These are phyloP conservation scores for Starmerella floricola DNA, from an alignment of 805 yeast genomes.

Conservation along the genomic window DNA sequence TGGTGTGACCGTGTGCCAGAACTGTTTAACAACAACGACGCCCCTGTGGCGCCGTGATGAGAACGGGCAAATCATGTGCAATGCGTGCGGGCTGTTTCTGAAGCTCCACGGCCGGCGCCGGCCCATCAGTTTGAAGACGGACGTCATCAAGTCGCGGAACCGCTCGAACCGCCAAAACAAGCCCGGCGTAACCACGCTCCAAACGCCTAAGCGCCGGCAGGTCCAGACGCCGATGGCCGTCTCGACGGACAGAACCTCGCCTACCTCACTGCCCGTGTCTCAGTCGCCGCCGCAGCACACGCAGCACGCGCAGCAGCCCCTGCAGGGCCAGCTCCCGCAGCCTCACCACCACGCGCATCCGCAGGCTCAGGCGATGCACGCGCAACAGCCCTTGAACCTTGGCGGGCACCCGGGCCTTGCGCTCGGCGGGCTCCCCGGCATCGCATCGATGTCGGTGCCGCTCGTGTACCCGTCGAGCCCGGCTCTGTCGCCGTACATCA, in stretches of 20 bases:
- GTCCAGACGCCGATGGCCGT: conserved; percentile 8
- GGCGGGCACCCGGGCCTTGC: conserved; percentile 2
- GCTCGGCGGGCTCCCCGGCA: conserved; percentile 5
- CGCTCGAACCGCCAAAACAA: conserved; percentile 30
- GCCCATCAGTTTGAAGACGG: conserved; percentile 82
- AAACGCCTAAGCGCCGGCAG: conserved; percentile 9
- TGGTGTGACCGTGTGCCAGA: conserved; percentile 43
- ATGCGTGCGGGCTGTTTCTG: conserved; percentile 90
- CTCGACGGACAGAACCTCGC: neutral
- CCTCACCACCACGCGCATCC: conserved; percentile 1
- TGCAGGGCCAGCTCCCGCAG: neutral
- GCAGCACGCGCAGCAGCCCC: conserved; percentile 2
- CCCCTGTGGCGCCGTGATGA: conserved; percentile 94
- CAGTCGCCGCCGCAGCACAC: neutral
- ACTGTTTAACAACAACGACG: conserved; percentile 85
- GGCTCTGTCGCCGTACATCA: conserved; percentile 15
- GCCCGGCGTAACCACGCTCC: conserved; percentile 2
- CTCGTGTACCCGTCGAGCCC: conserved; percentile 19
- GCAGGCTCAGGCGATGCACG: neutral
- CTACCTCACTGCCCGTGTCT: neutral
- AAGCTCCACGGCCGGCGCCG: conserved; percentile 90
- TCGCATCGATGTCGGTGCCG: conserved; percentile 9
- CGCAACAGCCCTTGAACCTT: conserved; percentile 2
- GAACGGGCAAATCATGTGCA: conserved; percentile 85
- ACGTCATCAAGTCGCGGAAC: conserved; percentile 85